Conservation (phyloP, 768 basidiomycete genomes). For the Suillus ampliporus region DNA sequence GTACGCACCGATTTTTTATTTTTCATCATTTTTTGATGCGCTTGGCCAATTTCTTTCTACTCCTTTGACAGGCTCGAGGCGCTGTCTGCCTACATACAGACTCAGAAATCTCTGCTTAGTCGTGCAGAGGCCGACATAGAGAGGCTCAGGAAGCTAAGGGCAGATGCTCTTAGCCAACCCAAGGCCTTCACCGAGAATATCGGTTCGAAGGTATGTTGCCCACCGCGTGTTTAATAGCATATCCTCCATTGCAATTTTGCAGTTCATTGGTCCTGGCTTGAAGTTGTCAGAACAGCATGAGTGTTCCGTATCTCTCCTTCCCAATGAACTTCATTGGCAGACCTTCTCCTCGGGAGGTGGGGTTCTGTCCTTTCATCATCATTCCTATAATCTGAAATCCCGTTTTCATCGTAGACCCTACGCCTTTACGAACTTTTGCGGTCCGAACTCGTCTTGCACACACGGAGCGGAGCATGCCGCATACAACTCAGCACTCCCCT, state of each 20-base stretch:
- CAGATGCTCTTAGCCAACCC: conserved; percentile 42
- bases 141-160: conserved; percentile 52
- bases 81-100: conserved; percentile 67
- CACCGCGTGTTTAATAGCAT: conserved; percentile 11
- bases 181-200: conserved; percentile 39
- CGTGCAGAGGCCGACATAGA: conserved; percentile 69
- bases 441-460: conserved; percentile 43
- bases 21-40: background rate
- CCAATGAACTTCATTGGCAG: conserved; percentile 65
- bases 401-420: conserved; percentile 50
- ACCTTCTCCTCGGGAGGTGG: conserved; percentile 61
- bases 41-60: conserved; percentile 10
- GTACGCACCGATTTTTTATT: conserved; percentile 25
- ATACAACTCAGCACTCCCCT: conserved; percentile 45
- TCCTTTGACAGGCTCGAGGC: conserved; percentile 48
- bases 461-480: conserved; percentile 44
- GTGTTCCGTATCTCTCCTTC: conserved; percentile 45
- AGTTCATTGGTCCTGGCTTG: conserved; percentile 41
- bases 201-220: conserved; percentile 39
- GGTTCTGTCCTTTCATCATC: conserved; percentile 17
- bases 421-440: conserved; percentile 55
- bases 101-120: conserved; percentile 63
- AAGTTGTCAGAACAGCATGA: conserved; percentile 51
- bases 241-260: conserved; percentile 31
- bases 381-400: conserved; percentile 7